phyloP scores from a whole-genome alignment of 257 asterid genomes.

The Forsythia viridissima region DNA sequence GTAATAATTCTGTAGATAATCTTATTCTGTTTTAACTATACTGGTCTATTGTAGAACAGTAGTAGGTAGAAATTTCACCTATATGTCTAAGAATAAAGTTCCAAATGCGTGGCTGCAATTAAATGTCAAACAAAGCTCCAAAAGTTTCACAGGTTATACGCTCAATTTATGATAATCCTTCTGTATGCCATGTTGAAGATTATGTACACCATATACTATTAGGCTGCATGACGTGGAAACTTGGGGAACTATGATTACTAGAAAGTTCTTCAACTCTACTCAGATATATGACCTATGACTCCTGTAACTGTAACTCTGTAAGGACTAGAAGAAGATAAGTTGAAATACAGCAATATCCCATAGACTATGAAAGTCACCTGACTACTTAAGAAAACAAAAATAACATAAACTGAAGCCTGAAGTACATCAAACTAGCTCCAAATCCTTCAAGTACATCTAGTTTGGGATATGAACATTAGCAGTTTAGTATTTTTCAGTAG shows the following conservation, averaged over 20 bases:
- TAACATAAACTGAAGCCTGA: background rate
- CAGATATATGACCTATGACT: background rate
- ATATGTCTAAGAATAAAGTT: background rate
- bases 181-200: background rate
- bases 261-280: background rate
- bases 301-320: background rate
- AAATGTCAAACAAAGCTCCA: background rate
- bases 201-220: background rate
- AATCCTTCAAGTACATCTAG: background rate
- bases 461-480: background rate
- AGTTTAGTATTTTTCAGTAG: background rate
- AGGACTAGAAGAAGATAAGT: background rate
- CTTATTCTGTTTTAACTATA: background rate
- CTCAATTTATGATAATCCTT: background rate
- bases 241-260: background rate
- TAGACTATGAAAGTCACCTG: background rate
- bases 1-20: background rate
- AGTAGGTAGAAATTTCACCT: background rate
- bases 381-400: background rate
- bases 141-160: background rate
- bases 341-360: background rate
- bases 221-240: background rate
- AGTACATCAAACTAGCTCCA: background rate
- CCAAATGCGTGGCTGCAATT: background rate
- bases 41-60: background rate